phyloP scores from a whole-genome alignment of 2,329 filamentous ascomycete genomes.

The Hortaea sp. region DNA sequence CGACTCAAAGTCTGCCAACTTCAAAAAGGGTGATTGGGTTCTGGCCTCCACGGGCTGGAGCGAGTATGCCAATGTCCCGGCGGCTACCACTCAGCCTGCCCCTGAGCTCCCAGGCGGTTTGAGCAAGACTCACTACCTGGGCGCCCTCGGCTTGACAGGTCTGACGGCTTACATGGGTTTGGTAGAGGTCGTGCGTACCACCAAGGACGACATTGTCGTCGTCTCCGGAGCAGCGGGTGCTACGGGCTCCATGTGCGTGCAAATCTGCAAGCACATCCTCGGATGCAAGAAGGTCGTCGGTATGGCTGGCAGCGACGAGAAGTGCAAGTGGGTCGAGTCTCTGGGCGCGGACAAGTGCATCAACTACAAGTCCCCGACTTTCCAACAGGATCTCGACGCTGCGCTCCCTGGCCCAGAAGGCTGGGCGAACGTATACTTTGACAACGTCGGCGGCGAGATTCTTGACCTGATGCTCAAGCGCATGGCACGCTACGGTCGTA shows the following conservation, averaged over 20 bases:
- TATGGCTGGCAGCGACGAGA: slow-evolving; percentile 56
- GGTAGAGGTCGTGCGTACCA: slow-evolving; percentile 55
- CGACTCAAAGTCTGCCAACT: slow-evolving; percentile 22
- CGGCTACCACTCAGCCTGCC: slow-evolving; percentile 12
- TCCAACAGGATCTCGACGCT: slow-evolving; percentile 48
- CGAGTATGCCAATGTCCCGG: slow-evolving; percentile 30
- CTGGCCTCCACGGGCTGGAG: slow-evolving; percentile 27
- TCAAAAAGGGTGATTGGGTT: slow-evolving; percentile 28
- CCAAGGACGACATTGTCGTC: slow-evolving; percentile 63
- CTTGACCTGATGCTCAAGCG: slow-evolving; percentile 54
- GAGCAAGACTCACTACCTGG: slow-evolving; percentile 18
- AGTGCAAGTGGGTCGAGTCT: slow-evolving; percentile 54
- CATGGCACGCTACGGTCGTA: slow-evolving; percentile 53
- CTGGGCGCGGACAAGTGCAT: slow-evolving; percentile 58
- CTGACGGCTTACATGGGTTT: slow-evolving; percentile 71
- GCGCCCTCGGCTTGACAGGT: slow-evolving; percentile 50
- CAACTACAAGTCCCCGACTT: slow-evolving; percentile 59
- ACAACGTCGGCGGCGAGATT: slow-evolving; percentile 45
- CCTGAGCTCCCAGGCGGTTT: slow-evolving; percentile 15
- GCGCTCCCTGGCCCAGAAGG: slow-evolving; percentile 33
- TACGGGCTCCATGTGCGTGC: slow-evolving; percentile 64
- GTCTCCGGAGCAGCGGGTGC: slow-evolving; percentile 70
- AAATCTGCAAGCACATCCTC: slow-evolving; percentile 58
- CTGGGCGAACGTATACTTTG: slow-evolving; percentile 55
- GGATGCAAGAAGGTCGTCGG: slow-evolving; percentile 56